phyloP scores from a whole-genome alignment of 1,139 yeast species.

The Debaryomyces psychrophilus region DNA sequence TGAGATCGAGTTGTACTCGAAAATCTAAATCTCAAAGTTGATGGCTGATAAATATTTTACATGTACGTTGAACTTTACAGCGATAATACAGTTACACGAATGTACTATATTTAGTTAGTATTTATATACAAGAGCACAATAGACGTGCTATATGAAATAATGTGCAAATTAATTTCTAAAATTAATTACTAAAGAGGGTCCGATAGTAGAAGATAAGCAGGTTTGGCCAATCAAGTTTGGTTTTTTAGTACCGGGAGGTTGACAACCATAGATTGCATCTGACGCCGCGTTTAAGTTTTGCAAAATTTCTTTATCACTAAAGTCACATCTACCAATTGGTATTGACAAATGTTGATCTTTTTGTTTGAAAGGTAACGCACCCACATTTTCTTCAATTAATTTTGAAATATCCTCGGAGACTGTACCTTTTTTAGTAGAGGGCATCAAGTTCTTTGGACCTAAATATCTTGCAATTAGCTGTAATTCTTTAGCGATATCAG shows the following conservation, averaged over 20 bases:
- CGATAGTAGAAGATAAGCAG: conserved; percentile 68
- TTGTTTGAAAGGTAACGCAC: conserved; percentile 76
- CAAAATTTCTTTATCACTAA: conserved; percentile 75
- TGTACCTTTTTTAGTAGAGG: conserved; percentile 83
- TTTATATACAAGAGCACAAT: conserved; percentile 14
- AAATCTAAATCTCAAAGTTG: neutral
- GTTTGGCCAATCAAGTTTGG: conserved; percentile 76
- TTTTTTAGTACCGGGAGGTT: conserved; percentile 61
- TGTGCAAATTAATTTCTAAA: conserved; percentile 23
- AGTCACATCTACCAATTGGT: conserved; percentile 78
- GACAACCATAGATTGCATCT: conserved; percentile 61
- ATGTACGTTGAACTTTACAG: too few relatives aligned
- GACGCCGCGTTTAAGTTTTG: conserved; percentile 74
- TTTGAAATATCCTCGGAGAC: conserved; percentile 67
- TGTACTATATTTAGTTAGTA: conserved; percentile 2
- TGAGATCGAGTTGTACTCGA: conserved; percentile 2
- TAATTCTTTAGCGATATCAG: conserved; percentile 69
- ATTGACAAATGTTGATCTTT: conserved; percentile 60
- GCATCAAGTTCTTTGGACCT: conserved; percentile 92
- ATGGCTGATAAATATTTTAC: too few relatives aligned
- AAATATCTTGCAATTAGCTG: conserved; percentile 70
- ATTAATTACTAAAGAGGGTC: conserved; percentile 80
- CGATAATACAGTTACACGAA: neutral
- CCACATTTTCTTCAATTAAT: conserved; percentile 59
- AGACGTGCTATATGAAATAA: neutral